A percentile compares a stretch with the other conserved stretches of the same genome.
phyloP scores from a whole-genome alignment of 2,329 filamentous ascomycete species.

The Kalaharituber pfeilii region DNA sequence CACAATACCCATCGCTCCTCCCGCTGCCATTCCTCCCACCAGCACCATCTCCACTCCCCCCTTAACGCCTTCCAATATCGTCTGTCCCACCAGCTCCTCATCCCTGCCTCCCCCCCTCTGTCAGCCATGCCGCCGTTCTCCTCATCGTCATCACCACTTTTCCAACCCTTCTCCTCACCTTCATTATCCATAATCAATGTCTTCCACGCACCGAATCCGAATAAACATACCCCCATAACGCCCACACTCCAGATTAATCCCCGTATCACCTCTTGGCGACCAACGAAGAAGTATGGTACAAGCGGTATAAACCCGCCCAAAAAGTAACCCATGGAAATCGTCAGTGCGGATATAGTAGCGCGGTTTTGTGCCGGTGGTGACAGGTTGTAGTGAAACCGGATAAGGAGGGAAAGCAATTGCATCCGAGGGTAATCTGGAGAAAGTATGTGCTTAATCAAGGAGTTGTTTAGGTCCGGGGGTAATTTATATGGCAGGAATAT shows the following conservation, averaged over 20 bases:
- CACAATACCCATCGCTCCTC: conserved; percentile 28
- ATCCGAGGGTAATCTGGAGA: conserved; percentile 20
- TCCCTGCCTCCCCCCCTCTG: conserved; percentile 1
- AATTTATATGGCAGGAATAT: conserved; percentile 26
- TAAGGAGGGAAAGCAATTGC: conserved; percentile 28
- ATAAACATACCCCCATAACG: conserved; percentile 43
- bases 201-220: conserved; percentile 49
- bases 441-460: conserved; percentile 26
- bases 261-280: conserved; percentile 27
- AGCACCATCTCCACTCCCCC: conserved; percentile 30
- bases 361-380: conserved; percentile 23
- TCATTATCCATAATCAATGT: conserved; percentile 30
- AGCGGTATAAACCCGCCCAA: conserved; percentile 54
- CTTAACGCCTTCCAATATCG: conserved; percentile 8
- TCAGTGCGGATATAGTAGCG: conserved; percentile 36
- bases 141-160: conserved; percentile 10
- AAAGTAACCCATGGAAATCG: conserved; percentile 52
- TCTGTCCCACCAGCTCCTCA: conserved; percentile 26
- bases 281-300: conserved; percentile 47
- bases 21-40: conserved; percentile 28
- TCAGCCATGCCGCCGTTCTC: neutral
- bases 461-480: conserved; percentile 22
- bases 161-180: conserved; percentile 27
- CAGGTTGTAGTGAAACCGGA: conserved; percentile 26
- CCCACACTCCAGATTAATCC: conserved; percentile 42